A percentile compares a stretch with the other conserved stretches of the same genome.
phyloP scores from a whole-genome alignment of 768 basidiomycete species.

The Xerocomellus intermedius region DNA sequence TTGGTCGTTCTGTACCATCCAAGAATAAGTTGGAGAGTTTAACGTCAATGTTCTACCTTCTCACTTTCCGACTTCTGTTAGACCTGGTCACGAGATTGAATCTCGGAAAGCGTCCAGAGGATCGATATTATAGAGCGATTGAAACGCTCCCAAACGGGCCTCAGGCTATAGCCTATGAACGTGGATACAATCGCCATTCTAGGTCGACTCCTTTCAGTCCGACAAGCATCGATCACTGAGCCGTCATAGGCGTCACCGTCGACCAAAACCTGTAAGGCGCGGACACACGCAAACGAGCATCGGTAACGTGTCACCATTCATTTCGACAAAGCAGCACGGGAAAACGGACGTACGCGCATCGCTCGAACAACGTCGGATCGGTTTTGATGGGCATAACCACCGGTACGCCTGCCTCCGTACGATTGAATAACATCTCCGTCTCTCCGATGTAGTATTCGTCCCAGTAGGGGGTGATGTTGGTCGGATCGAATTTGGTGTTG shows the following conservation, averaged over 20 bases:
- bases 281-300: background rate
- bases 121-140: background rate
- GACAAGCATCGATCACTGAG: conserved; percentile 2
- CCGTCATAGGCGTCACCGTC: conserved; percentile 3
- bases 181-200: too few species aligned
- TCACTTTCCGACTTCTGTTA: too few species aligned
- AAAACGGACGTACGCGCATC: conserved; percentile 15
- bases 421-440: conserved; percentile 21
- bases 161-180: background rate
- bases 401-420: conserved; percentile 1
- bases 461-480: conserved; percentile 19
- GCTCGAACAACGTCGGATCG: background rate
- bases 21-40: too few species aligned
- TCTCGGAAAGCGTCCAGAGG: too few species aligned
- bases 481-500: conserved; percentile 17
- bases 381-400: background rate
- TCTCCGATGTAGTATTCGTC: background rate
- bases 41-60: too few species aligned
- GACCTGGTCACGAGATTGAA: too few species aligned
- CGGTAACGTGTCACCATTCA: background rate
- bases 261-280: conserved; percentile 14
- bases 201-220: background rate
- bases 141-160: background rate
- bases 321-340: too few species aligned
- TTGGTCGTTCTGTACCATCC: too few species aligned